A percentile compares a stretch with the other conserved stretches of the same genome.
These are phyloP conservation scores for Boechera stricta DNA, from an alignment of 345 rosid genomes.

Conservation along the genomic window DNA sequence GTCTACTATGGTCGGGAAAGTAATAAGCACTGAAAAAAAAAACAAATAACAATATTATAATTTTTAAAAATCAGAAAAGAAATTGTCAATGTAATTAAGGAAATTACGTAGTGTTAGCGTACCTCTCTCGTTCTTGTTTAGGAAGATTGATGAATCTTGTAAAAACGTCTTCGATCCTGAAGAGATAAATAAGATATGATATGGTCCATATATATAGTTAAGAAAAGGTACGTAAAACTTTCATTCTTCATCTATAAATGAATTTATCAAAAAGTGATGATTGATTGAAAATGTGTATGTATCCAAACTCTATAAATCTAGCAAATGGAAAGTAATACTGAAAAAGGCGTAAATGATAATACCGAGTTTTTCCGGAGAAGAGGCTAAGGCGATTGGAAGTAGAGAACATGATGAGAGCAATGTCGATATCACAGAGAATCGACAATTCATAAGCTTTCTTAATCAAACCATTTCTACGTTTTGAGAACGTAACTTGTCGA, in stretches of 20 bases:
- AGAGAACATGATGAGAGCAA: conserved; percentile 86
- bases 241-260: not conserved
- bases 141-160: conserved; percentile 64
- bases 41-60: not conserved
- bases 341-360: conserved; percentile 6
- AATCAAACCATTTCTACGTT: conserved; percentile 87
- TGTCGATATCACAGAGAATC: conserved; percentile 81
- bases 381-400: conserved; percentile 71
- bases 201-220: not conserved
- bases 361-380: conserved; percentile 78
- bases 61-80: not conserved
- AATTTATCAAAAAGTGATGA: not conserved
- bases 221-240: too few relatives aligned
- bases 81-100: not conserved
- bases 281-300: not conserved
- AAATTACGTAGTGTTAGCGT: not conserved
- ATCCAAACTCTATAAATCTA: not conserved
- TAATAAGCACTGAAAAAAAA: conserved; percentile 49
- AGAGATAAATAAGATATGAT: not conserved
- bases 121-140: conserved; percentile 76
- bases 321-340: conserved; percentile 2
- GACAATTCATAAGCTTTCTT: conserved; percentile 89
- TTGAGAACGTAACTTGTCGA: conserved; percentile 81
- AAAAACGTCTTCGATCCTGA: conserved; percentile 79
- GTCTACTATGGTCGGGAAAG: conserved; percentile 49